Conservation (phyloP, 371 early-diverging fungal genomes). For the Gilbertella persicaria region DNA sequence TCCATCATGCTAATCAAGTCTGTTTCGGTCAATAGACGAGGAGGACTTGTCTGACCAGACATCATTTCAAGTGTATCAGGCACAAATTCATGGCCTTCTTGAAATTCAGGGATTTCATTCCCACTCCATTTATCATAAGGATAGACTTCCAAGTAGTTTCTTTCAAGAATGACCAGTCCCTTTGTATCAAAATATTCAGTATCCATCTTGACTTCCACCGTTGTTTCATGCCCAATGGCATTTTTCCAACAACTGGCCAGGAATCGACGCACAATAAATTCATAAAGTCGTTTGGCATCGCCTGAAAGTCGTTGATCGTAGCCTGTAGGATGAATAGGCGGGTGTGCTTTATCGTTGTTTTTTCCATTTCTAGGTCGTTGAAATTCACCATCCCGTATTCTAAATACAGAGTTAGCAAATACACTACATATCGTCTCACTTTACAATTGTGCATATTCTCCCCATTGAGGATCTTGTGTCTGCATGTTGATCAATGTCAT, state of each 20-base stretch:
- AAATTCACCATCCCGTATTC: constrained; percentile 78
- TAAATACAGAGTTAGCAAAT: constrained; percentile 12
- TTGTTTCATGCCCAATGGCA: constrained; percentile 92
- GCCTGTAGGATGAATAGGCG: constrained; percentile 98
- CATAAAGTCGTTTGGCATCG: constrained; percentile 83
- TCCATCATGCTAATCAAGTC: constrained; percentile 98
- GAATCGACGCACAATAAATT: constrained; percentile 93
- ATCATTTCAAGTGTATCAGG: constrained; percentile 70
- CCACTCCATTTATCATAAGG: constrained; percentile 93
- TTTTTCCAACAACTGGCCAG: constrained; percentile 94
- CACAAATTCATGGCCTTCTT: constrained; percentile 68
- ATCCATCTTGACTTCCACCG: constrained; percentile 67
- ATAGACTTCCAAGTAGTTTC: constrained; percentile 96
- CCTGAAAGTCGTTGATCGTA: constrained; percentile 60
- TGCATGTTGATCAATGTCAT: constrained; percentile 70
- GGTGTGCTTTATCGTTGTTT: constrained; percentile 99
- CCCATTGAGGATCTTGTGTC: constrained; percentile 61
- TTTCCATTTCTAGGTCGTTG: constrained; percentile 85
- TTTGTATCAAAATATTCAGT: constrained; percentile 74
- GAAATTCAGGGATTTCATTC: constrained; percentile 74
- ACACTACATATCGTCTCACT: not conserved
- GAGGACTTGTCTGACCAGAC: constrained; percentile 78
- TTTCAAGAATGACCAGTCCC: constrained; percentile 78
- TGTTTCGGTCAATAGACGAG: constrained; percentile 86
- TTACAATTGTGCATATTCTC: constrained; percentile 67